phyloP scores from a whole-genome alignment of 257 asterid species.

The Solanum okadae region DNA sequence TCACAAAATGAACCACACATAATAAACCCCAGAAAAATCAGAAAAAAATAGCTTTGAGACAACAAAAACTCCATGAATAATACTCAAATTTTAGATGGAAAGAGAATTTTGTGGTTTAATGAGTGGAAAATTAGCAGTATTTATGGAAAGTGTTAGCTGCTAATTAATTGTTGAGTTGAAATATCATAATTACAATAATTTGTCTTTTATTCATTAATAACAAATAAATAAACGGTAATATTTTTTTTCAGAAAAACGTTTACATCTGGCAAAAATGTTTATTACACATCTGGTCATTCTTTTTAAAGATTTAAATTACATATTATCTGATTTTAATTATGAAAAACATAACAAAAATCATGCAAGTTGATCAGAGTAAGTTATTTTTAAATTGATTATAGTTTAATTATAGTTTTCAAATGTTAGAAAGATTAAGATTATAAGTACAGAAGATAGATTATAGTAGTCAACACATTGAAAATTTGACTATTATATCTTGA shows the following conservation, averaged over 20 bases:
- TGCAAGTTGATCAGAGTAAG: neutral
- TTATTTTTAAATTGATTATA: neutral
- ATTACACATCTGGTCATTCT: neutral
- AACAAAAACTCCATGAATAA: neutral
- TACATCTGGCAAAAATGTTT: neutral
- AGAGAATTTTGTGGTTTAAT: neutral
- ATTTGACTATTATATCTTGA: neutral
- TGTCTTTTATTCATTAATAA: neutral
- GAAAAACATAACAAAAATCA: no score
- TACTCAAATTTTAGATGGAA: neutral
- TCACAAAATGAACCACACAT: conserved; percentile 11
- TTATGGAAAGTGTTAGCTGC: neutral
- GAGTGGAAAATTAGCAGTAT: neutral
- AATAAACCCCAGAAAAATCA: conserved; percentile 11
- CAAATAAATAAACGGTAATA: no score
- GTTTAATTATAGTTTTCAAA: neutral
- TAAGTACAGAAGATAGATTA: neutral
- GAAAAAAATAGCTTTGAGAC: neutral
- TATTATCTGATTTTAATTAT: neutral
- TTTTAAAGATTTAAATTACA: neutral
- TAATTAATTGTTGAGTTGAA: neutral
- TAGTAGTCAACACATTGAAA: neutral
- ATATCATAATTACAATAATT: neutral
- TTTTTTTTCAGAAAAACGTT: neutral
- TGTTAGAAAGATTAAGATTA: neutral